These are phyloP conservation scores for Tolypocladium guangdongense DNA, from an alignment of 2,329 filamentous ascomycete species.

Conservation along the genomic window DNA sequence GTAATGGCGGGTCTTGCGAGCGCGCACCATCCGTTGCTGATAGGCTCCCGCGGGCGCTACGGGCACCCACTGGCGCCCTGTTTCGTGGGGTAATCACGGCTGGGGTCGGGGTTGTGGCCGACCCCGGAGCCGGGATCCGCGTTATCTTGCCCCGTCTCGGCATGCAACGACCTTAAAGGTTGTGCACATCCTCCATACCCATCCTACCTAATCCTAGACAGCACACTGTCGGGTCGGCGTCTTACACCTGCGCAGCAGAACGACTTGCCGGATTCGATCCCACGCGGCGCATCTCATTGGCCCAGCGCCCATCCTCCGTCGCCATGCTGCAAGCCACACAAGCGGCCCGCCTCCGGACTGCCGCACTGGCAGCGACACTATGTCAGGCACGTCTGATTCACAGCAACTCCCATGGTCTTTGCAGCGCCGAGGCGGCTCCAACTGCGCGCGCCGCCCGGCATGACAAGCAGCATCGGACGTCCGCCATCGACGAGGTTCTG, in stretches of 20 bases:
- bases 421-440: slow-evolving; percentile 14
- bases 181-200: not conserved
- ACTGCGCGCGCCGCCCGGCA: slow-evolving; percentile 12
- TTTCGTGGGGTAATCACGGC: slow-evolving; percentile 2
- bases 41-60: not conserved
- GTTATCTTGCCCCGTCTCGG: not conserved
- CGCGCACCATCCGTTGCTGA: not conserved
- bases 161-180: not conserved
- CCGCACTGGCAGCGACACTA: not conserved
- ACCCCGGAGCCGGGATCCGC: slow-evolving; percentile 2
- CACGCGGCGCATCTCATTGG: not conserved
- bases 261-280: not conserved
- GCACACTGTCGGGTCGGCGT: not conserved
- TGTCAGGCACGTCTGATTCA: slow-evolving; percentile 8
- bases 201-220: no score
- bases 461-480: slow-evolving; percentile 11
- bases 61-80: not conserved
- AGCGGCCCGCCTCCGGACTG: not conserved
- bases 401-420: slow-evolving; percentile 8
- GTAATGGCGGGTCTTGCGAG: not conserved
- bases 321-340: slow-evolving; percentile 2
- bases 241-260: not conserved
- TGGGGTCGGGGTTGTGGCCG: slow-evolving; percentile 5
- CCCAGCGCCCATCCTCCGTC: not conserved
- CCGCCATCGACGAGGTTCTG: slow-evolving; percentile 18